A percentile compares a stretch with the other conserved stretches of the same genome.
These are phyloP conservation scores for Exophiala viscosa DNA, from an alignment of 2,329 filamentous ascomycete species.

Conservation along the genomic window DNA sequence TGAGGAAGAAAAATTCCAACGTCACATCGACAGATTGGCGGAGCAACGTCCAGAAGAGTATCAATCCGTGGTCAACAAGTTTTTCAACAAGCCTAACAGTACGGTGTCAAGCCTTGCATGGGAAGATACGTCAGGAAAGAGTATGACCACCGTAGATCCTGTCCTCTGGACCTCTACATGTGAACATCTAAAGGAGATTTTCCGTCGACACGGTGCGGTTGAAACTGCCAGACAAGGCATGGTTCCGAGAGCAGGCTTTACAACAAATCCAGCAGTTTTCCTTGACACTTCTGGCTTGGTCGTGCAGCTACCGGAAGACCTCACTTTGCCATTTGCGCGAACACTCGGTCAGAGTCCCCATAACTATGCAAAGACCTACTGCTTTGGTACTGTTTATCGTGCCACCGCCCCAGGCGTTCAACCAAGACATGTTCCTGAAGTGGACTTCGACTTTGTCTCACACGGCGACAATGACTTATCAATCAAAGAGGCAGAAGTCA, in stretches of 20 bases:
- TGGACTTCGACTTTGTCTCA: constrained; percentile 95
- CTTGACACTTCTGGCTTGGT: constrained; percentile 75
- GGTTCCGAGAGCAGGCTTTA: constrained; percentile 78
- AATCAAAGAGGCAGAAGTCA: constrained; percentile 85
- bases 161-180: constrained; percentile 71
- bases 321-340: constrained; percentile 84
- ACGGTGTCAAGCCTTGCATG: constrained; percentile 23
- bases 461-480: constrained; percentile 75
- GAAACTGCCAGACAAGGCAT: constrained; percentile 71
- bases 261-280: constrained; percentile 69
- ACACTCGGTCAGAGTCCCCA: constrained; percentile 68
- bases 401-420: constrained; percentile 68
- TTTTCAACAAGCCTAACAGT: constrained; percentile 20
- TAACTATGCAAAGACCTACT: constrained; percentile 68
- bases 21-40: constrained; percentile 74
- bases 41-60: constrained; percentile 76
- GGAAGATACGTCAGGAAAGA: constrained; percentile 21
- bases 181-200: constrained; percentile 70
- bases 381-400: constrained; percentile 84
- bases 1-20: constrained; percentile 84
- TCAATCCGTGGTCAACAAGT: constrained; percentile 17
- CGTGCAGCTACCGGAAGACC: constrained; percentile 87
- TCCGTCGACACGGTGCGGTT: constrained; percentile 83
- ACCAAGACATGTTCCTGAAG: constrained; percentile 77
- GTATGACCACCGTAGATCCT: constrained; percentile 49